Percentiles rank a stretch among this genome's conserved stretches.
Evolutionary conservation across 2,329 filamentous ascomycete species (phyloP).

Genomic region (Paecilomyces fulvus): DNA sequence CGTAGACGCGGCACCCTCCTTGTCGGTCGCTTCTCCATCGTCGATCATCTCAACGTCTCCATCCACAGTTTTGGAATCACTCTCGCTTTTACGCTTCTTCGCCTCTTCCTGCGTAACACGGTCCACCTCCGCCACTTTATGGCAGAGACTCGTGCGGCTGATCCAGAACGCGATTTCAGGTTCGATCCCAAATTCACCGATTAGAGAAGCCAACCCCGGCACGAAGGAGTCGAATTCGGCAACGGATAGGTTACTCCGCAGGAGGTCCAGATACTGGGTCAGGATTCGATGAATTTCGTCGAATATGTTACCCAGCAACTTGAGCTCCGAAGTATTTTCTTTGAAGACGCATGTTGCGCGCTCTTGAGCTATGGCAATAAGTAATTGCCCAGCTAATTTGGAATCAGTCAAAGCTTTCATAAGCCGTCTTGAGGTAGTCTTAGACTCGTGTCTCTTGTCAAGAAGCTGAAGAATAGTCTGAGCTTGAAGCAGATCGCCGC

Average conservation of each 20-base stretch:
- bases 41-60: slow-evolving; percentile 28
- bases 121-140: slow-evolving; percentile 46
- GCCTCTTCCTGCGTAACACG: slow-evolving; percentile 19
- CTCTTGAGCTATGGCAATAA: slow-evolving; percentile 88
- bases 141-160: slow-evolving; percentile 63
- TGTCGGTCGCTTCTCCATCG: slow-evolving; percentile 12
- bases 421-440: slow-evolving; percentile 67
- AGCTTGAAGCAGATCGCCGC: slow-evolving; percentile 68
- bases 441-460: slow-evolving; percentile 71
- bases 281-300: slow-evolving; percentile 85
- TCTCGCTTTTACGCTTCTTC: slow-evolving; percentile 13
- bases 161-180: slow-evolving; percentile 79
- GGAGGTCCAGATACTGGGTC: slow-evolving; percentile 78
- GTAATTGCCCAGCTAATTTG: slow-evolving; percentile 67
- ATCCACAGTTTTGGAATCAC: slow-evolving; percentile 20
- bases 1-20: slow-evolving; percentile 10
- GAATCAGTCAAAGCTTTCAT: slow-evolving; percentile 71
- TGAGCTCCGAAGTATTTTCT: slow-evolving; percentile 64
- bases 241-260: slow-evolving; percentile 68
- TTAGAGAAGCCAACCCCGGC: slow-evolving; percentile 64
- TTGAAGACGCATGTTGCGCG: slow-evolving; percentile 77
- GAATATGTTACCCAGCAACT: slow-evolving; percentile 76
- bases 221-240: slow-evolving; percentile 72
- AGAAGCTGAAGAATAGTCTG: slow-evolving; percentile 72
- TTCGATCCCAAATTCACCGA: slow-evolving; percentile 71